Conservation (phyloP, 176 grass and related monocot genomes). For the Bromus sterilis region DNA sequence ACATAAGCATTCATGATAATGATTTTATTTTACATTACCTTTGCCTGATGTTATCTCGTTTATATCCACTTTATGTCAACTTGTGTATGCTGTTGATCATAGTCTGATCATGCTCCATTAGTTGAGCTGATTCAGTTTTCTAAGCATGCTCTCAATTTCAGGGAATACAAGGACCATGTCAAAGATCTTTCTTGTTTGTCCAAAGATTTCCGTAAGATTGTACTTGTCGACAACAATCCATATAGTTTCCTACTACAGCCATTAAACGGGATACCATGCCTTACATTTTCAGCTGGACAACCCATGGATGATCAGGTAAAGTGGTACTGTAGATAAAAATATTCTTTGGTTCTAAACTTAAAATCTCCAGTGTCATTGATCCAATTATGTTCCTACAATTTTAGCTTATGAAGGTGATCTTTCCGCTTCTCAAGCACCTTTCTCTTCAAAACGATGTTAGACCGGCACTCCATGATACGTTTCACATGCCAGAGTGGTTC, state of each 20-base stretch:
- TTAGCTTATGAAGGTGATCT: constrained; percentile 72
- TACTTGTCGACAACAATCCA: constrained; percentile 96
- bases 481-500: constrained; percentile 97
- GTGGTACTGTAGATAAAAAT: neutral
- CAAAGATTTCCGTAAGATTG: constrained; percentile 62
- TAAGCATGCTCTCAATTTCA: constrained; percentile 30
- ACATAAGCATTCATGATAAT: neutral
- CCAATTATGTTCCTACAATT: neutral
- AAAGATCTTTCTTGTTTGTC: constrained; percentile 90
- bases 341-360: neutral
- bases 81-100: neutral
- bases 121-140: constrained; percentile 10
- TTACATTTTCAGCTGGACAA: constrained; percentile 76
- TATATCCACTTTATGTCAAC: neutral
- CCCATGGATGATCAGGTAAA: constrained; percentile 79
- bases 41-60: neutral
- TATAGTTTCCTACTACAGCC: constrained; percentile 94
- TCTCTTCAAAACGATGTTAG: constrained; percentile 76
- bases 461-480: constrained; percentile 56
- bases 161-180: constrained; percentile 81
- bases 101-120: constrained; percentile 1
- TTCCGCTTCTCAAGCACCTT: constrained; percentile 85
- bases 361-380: constrained; percentile 6
- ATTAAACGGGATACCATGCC: constrained; percentile 85
- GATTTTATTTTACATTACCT: neutral